These are phyloP conservation scores for Saccharomycopsis sp. DNA, from an alignment of 805 yeast genomes.

Conservation along the genomic window DNA sequence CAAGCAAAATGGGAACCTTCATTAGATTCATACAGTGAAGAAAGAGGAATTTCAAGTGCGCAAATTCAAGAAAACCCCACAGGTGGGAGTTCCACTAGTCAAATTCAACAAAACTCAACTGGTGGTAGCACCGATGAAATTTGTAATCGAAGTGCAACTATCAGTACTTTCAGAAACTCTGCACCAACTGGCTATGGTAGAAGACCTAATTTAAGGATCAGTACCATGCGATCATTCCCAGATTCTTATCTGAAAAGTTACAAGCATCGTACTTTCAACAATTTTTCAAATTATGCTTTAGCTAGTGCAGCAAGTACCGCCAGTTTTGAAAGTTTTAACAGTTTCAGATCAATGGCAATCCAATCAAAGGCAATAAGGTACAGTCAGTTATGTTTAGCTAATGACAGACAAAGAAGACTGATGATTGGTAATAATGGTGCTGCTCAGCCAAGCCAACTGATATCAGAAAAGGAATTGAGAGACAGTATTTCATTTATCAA, in stretches of 20 bases:
- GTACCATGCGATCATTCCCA: not conserved
- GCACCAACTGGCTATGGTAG: not conserved
- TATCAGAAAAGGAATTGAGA: not conserved
- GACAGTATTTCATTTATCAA: conserved; percentile 12
- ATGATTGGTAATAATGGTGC: not conserved
- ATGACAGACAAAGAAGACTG: conserved; percentile 4
- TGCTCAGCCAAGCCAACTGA: not conserved
- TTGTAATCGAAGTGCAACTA: too few relatives aligned
- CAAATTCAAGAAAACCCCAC: too few relatives aligned
- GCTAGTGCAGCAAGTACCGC: conserved; percentile 1
- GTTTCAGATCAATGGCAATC: conserved; percentile 1
- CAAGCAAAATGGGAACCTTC: too few relatives aligned
- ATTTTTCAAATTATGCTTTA: not conserved
- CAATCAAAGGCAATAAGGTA: conserved; percentile 17
- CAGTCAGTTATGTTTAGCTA: conserved; percentile 20
- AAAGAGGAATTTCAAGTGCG: too few relatives aligned
- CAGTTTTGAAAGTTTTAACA: conserved; percentile 1
- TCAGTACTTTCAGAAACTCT: not conserved
- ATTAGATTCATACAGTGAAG: too few relatives aligned
- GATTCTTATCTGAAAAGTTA: not conserved
- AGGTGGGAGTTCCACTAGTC: too few relatives aligned
- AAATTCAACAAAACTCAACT: too few relatives aligned
- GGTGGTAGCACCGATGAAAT: too few relatives aligned
- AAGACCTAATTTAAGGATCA: conserved; percentile 6
- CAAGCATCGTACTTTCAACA: conserved; percentile 3